Evolutionary conservation across 1,284 basidiomycete genomes (phyloP), one percentile per base, ranked within the genome.

Genomic region (Austropuccinia psidii): DNA sequence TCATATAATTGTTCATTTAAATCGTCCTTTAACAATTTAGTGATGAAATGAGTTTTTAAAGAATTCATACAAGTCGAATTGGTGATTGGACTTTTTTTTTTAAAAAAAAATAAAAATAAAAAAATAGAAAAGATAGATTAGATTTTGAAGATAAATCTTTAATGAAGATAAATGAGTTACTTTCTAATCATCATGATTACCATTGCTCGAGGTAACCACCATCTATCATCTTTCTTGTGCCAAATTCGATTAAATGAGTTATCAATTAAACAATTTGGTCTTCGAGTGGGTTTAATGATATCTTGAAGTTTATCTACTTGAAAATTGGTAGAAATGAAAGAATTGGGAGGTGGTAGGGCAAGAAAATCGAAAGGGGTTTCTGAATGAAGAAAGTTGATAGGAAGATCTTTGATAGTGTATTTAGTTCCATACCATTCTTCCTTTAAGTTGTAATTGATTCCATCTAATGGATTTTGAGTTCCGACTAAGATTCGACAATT

Each of bases 161-260:
- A n/a, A n/a, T n/a, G n/a, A n/a, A n/a, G n/a, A n/a, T n/a, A n/a
- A n/a, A n/a, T n/a, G n/a, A n/a, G n/a, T 57, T 77, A 89, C 89
- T 86, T 89, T 77, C 88, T 84, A 54, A 91, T 83, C 76, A 90
- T 86, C 64, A 92, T 83, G 72, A 87, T 81, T n/a, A 88, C 85
- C 75, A 86, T 84, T 1, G 91, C 91, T 79, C 91, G 91, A 0
- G 94, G 94, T 5, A 94, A 87, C 90, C 91, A 95, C 83, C 94
- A 97, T 75, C 85, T 86, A 81, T 98, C 93, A 79, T 98, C 94
- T 79, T 93, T 93, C 84, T 98, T 98, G 82, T 93, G 87, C 93
- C 93, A 98, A 13, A 96, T 81, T 24, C 87, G 85, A 0, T 88
- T 89, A 39, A 89, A 79, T 0, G 85, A 82, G 0, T 87, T 91